Percentiles rank a stretch among this genome's conserved stretches.
phyloP scores from a whole-genome alignment of 306 rosid genomes.

The Corylus heterophylla region DNA sequence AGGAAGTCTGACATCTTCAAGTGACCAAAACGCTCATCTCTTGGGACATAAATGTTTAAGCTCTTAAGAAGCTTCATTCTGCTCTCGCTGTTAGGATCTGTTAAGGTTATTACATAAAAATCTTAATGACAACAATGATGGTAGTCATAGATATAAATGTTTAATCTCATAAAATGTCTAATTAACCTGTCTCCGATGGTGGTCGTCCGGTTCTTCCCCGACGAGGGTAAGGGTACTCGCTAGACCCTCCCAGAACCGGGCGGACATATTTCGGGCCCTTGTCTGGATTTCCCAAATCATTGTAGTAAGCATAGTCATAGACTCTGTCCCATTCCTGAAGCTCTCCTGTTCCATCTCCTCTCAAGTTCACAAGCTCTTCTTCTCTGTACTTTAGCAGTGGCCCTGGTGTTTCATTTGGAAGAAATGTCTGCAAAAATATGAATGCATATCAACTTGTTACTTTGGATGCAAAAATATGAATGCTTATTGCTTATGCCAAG shows the following conservation, averaged over 20 bases:
- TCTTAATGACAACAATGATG: neutral
- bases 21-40: conserved; percentile 81
- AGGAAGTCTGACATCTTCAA: conserved; percentile 78
- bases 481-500: too few relatives aligned
- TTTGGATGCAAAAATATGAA: neutral
- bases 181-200: conserved; percentile 45
- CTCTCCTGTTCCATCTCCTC: conserved; percentile 65
- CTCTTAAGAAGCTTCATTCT: conserved; percentile 48
- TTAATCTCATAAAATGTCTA: conserved; percentile 6
- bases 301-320: conserved; percentile 76
- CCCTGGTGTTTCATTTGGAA: conserved; percentile 66
- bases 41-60: conserved; percentile 76
- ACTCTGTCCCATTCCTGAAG: conserved; percentile 75
- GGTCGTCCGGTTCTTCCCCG: conserved; percentile 80
- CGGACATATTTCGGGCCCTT: conserved; percentile 48
- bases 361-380: conserved; percentile 62
- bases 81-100: conserved; percentile 64
- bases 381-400: conserved; percentile 60
- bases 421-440: conserved; percentile 50
- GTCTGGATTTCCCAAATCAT: conserved; percentile 66
- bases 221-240: conserved; percentile 78
- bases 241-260: conserved; percentile 78
- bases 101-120: neutral
- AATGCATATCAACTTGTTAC: neutral
- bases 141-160: neutral